phyloP scores from a whole-genome alignment of 164 flowering plant genomes.

The Berberis thunbergii region DNA sequence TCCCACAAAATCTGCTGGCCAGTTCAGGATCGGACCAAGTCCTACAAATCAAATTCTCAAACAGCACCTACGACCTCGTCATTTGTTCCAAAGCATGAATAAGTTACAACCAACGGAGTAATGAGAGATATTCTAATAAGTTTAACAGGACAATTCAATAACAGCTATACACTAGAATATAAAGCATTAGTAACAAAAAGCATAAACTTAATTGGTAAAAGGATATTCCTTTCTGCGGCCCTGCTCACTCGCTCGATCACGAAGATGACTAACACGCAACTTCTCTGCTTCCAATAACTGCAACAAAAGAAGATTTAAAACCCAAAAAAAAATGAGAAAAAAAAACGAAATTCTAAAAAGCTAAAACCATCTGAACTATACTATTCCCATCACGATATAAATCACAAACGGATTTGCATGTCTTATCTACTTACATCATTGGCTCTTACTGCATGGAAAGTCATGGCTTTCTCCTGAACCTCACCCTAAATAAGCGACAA shows the following conservation, averaged over 20 bases:
- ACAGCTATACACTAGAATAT: not conserved
- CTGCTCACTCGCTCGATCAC: conserved; percentile 93
- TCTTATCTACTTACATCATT: conserved; percentile 60
- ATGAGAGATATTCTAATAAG: no score
- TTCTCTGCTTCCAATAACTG: conserved; percentile 87
- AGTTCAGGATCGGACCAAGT: no score
- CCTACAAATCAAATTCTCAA: no score
- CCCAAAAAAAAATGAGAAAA: not conserved
- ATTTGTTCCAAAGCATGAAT: no score
- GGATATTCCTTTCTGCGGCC: conserved; percentile 97
- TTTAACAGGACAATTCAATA: not conserved
- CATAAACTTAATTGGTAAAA: conserved; percentile 19
- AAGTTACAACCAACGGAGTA: no score
- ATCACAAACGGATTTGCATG: not conserved
- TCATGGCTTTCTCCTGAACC: conserved; percentile 74
- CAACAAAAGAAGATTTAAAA: conserved; percentile 2
- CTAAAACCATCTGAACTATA: not conserved
- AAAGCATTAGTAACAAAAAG: not conserved
- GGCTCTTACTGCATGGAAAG: conserved; percentile 71
- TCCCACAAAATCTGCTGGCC: no score
- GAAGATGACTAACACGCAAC: conserved; percentile 76
- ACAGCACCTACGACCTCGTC: no score
- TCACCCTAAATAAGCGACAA: conserved; percentile 55
- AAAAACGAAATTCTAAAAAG: no score
- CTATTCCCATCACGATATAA: not conserved